Evolutionary conservation across 768 basidiomycete genomes (phyloP).

Genomic region (Termitomyces sp.): DNA sequence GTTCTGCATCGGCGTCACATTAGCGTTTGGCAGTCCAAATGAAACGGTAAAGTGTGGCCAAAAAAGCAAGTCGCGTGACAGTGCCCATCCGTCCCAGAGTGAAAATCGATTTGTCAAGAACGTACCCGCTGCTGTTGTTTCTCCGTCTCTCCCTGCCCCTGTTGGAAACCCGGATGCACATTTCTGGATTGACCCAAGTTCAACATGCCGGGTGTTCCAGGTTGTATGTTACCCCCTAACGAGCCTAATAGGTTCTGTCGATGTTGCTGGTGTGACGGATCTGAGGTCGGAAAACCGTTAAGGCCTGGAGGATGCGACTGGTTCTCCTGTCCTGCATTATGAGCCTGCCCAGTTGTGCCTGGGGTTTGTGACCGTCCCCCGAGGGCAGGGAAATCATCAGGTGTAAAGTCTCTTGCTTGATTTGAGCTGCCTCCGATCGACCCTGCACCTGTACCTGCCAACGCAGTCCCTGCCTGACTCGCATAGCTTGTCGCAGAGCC

Average conservation of each 20-base stretch:
- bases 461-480: conserved; percentile 67
- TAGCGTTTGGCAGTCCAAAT: conserved; percentile 13
- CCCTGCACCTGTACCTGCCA: conserved; percentile 37
- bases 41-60: conserved; percentile 4
- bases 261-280: conserved; percentile 37
- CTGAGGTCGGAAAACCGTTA: conserved; percentile 55
- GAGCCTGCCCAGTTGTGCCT: conserved; percentile 30
- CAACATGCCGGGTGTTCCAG: conserved; percentile 62
- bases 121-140: conserved; percentile 62
- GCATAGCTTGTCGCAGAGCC: conserved; percentile 68
- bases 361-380: conserved; percentile 55
- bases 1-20: conserved; percentile 31
- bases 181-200: conserved; percentile 47
- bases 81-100: background rate
- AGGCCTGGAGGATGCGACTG: conserved; percentile 71
- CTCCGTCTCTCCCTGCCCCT: conserved; percentile 59
- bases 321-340: conserved; percentile 32
- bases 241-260: conserved; percentile 55
- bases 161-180: conserved; percentile 50
- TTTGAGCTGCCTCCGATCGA: conserved; percentile 29
- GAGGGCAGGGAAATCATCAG: conserved; percentile 86
- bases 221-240: conserved; percentile 33
- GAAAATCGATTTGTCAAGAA: conserved; percentile 18
- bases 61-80: conserved; percentile 9
- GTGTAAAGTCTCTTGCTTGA: conserved; percentile 68